These are phyloP conservation scores for Ambrosiella beaveri DNA, from an alignment of 2,329 filamentous ascomycete species.

Conservation along the genomic window DNA sequence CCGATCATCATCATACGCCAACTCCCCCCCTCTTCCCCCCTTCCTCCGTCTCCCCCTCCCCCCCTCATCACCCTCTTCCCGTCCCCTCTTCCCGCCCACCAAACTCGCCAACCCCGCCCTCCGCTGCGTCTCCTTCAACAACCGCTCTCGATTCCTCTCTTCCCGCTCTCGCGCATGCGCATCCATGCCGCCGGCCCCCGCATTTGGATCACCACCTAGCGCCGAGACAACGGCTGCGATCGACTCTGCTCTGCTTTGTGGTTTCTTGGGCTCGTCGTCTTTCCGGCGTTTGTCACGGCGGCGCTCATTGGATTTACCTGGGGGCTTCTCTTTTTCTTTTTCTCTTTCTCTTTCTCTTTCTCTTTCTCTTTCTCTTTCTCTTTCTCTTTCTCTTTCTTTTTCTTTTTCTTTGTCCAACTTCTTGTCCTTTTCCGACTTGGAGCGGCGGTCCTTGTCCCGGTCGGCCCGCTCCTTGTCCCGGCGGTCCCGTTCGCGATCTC, in stretches of 20 bases:
- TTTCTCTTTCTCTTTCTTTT: not conserved
- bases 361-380: slow-evolving; percentile 23
- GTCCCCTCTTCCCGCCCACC: slow-evolving; percentile 31
- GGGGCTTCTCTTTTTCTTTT: not conserved
- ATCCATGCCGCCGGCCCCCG: slow-evolving; percentile 22
- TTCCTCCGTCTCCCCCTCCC: slow-evolving; percentile 6
- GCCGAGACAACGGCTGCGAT: slow-evolving; percentile 2
- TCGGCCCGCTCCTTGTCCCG: slow-evolving; percentile 19
- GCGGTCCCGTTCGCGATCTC: slow-evolving; percentile 20
- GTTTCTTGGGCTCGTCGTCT: slow-evolving; percentile 15
- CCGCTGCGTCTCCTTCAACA: slow-evolving; percentile 51
- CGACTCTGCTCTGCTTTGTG: not conserved
- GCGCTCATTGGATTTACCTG: slow-evolving; percentile 21
- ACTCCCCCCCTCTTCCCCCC: slow-evolving; percentile 23
- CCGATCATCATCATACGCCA: slow-evolving; percentile 38
- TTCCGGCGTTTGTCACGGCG: slow-evolving; percentile 21
- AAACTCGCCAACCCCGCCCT: slow-evolving; percentile 36
- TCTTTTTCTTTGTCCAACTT: not conserved
- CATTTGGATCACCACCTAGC: not conserved
- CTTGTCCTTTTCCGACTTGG: slow-evolving; percentile 18
- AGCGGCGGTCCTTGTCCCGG: slow-evolving; percentile 17
- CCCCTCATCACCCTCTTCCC: slow-evolving; percentile 27
- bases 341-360: not conserved
- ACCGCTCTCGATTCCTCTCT: slow-evolving; percentile 44
- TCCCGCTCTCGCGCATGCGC: slow-evolving; percentile 56